phyloP scores from a whole-genome alignment of 139 green algal genomes.

The Tetraselmis chui region DNA sequence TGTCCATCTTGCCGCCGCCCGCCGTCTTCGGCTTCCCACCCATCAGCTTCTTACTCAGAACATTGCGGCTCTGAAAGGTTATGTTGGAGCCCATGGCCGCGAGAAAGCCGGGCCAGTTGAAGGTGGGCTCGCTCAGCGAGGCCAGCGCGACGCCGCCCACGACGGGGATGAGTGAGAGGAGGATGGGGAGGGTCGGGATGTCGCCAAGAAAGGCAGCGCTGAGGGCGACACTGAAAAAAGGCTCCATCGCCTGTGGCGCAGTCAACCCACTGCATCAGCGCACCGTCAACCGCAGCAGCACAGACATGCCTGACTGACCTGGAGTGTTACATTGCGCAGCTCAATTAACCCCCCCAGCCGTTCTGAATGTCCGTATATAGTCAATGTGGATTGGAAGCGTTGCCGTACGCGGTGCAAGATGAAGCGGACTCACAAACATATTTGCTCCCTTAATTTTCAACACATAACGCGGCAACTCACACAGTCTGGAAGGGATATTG shows the following conservation, averaged over 20 bases:
- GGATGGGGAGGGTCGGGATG: conserved; percentile 49
- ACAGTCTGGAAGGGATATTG: too few relatives aligned
- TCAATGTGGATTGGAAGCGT: too few relatives aligned
- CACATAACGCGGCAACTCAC: too few relatives aligned
- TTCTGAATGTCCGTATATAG: too few relatives aligned
- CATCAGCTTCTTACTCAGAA: conserved; percentile 99
- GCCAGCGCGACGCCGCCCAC: conserved; percentile 85
- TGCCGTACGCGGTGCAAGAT: too few relatives aligned
- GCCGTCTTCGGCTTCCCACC: conserved; percentile 35
- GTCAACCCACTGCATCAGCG: too few relatives aligned
- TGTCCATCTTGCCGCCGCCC: conserved; percentile 57
- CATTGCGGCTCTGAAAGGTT: conserved; percentile 94
- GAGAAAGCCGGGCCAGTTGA: conserved; percentile 86
- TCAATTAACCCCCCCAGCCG: too few relatives aligned
- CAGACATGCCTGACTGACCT: too few relatives aligned
- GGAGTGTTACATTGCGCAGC: too few relatives aligned
- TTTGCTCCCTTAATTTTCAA: too few relatives aligned
- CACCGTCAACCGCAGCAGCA: too few relatives aligned
- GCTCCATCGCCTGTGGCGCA: conserved; percentile 83
- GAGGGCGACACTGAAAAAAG: conserved; percentile 90
- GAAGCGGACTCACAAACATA: too few relatives aligned
- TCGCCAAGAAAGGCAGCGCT: conserved; percentile 81
- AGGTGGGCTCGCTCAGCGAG: conserved; percentile 67
- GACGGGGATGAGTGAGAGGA: conserved; percentile 81
- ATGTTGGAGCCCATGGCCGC: conserved; percentile 90